Evolutionary conservation across 148 eudicot genomes (phyloP), one percentile per base, ranked within the genome.

Genomic region (Chenopodium album): DNA sequence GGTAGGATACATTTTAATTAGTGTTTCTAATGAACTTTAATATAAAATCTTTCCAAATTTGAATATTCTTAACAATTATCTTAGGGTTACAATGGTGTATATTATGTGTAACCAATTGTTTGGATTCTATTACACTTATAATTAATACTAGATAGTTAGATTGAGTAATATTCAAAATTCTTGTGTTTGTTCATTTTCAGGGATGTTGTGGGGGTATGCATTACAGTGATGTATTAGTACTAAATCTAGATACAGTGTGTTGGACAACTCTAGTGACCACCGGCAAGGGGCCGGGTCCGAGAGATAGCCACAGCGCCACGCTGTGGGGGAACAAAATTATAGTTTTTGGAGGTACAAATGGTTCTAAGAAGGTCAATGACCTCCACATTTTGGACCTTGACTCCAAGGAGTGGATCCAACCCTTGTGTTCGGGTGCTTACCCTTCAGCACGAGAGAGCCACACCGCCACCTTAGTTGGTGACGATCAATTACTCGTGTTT

Each of bases 201-300:
- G 99, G 99, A 85, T 95, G 99, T 75, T 90, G 98, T 83, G 99
- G 99, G 52, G 99, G 98, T 14, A 66, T 95, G 84, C 99, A 95
- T 80, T 95, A 90, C 89, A 89, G 99, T 75, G 99, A 95, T 77
- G 94, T 93, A 22, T 85, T 93, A 12, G 85, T 87, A 72, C 89
- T 94, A 69, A 91, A 92, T 74, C 91, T 93, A 17, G 85, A 89
- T 20, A 90, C 93, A 75, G 89, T 91, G 97, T 84, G 87, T 22
- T 95, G 99, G 99, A 90, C 71, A 84, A 85, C 84, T 52, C 88
- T 95, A 12, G 83, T 85, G 74, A 91, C 98, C n/a, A 79, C 85
- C 7, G 99, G 99, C 0, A 71, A 77, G 8, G 88, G 90, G 12
- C 99, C 99, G 9, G 98, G 98, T 26, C 94, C 97, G 3, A 86